Evolutionary conservation across 371 early-diverging fungal species (phyloP).

Genomic region (Chytridium lagenaria): DNA sequence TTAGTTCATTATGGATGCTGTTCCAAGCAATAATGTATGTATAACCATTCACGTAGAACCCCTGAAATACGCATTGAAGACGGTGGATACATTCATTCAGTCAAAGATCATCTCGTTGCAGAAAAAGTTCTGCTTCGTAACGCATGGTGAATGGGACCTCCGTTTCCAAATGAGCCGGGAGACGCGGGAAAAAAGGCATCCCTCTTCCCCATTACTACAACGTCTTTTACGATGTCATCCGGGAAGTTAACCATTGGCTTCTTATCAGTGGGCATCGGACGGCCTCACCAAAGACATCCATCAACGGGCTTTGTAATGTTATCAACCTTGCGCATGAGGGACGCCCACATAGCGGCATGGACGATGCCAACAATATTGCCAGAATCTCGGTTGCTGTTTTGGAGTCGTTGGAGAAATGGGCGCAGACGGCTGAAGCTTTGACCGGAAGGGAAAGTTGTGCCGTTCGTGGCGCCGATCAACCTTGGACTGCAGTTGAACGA

Average conservation of each 20-base stretch:
- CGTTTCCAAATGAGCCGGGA: conserved; percentile 77
- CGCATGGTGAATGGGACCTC: conserved; percentile 78
- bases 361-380: conserved; percentile 68
- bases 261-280: conserved; percentile 59
- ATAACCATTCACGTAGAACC: conserved; percentile 25
- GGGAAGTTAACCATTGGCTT: conserved; percentile 57
- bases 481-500: conserved; percentile 66
- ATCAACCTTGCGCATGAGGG: conserved; percentile 62
- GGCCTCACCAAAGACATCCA: conserved; percentile 49
- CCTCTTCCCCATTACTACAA: conserved; percentile 65
- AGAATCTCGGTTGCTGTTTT: conserved; percentile 49
- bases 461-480: conserved; percentile 71
- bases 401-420: conserved; percentile 15
- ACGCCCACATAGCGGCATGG: conserved; percentile 63
- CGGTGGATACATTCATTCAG: conserved; percentile 66
- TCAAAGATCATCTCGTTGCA: conserved; percentile 61
- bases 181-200: conserved; percentile 71
- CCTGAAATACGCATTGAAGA: conserved; percentile 63
- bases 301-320: conserved; percentile 68
- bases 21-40: not conserved
- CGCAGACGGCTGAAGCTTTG: conserved; percentile 56
- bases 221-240: conserved; percentile 76
- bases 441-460: conserved; percentile 58
- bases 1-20: conserved; percentile 20
- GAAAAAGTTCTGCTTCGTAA: conserved; percentile 73